phyloP scores from a whole-genome alignment of 2,329 filamentous ascomycete species.

The Pseudogymnoascus sp. region DNA sequence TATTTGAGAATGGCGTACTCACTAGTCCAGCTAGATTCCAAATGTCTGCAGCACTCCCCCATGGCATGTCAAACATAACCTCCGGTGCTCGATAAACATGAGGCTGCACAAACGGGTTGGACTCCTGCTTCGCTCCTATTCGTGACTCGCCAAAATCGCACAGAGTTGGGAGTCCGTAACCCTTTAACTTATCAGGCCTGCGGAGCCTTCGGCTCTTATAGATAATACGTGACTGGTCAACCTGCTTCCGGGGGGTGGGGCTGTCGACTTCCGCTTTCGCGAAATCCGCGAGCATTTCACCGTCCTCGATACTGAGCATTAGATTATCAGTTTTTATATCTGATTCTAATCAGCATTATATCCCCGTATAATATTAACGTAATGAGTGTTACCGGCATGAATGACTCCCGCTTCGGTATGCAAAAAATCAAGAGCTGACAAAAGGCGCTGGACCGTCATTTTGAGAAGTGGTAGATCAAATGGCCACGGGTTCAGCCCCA shows the following conservation, averaged over 20 bases:
- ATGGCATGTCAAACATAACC: slow-evolving; percentile 17
- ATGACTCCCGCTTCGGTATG: slow-evolving; percentile 20
- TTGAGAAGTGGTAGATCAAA: slow-evolving; percentile 17
- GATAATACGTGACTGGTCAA: slow-evolving; percentile 24
- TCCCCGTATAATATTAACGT: slow-evolving; percentile 2
- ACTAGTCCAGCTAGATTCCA: slow-evolving; percentile 23
- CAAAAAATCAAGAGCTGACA: slow-evolving; percentile 21
- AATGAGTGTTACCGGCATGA: slow-evolving; percentile 20
- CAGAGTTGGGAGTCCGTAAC: slow-evolving; percentile 22
- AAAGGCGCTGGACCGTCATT: slow-evolving; percentile 10
- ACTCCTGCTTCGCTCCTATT: slow-evolving; percentile 15
- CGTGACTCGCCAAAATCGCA: slow-evolving; percentile 25
- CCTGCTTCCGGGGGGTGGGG: slow-evolving; percentile 24
- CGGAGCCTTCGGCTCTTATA: slow-evolving; percentile 21
- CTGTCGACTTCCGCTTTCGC: slow-evolving; percentile 22
- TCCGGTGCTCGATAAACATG: slow-evolving; percentile 21
- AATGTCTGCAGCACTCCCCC: slow-evolving; percentile 21
- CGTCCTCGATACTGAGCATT: slow-evolving; percentile 24
- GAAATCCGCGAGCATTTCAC: slow-evolving; percentile 20
- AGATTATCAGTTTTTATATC: slow-evolving; percentile 28
- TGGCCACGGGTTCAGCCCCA: slow-evolving; percentile 8
- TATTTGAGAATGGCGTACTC: slow-evolving; percentile 2
- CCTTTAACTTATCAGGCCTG: slow-evolving; percentile 22
- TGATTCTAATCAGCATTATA: slow-evolving; percentile 15
- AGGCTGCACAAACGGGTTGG: slow-evolving; percentile 18